Conservation (phyloP, 768 basidiomycete species). For the Agaricus bisporus region DNA sequence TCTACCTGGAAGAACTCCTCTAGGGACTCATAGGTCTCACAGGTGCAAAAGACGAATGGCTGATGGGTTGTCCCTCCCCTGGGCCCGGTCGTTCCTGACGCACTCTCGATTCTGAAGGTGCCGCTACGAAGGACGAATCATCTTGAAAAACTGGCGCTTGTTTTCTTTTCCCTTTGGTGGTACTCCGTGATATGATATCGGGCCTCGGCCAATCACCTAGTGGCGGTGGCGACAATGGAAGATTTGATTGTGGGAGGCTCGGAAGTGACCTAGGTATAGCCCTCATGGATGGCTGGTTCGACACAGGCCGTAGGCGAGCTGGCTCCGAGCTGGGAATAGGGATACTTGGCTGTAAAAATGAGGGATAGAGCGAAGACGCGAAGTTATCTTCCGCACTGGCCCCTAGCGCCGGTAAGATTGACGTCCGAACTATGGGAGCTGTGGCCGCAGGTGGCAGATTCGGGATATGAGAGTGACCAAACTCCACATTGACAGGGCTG, state of each 20-base stretch:
- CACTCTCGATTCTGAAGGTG: neutral
- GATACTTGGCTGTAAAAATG: constrained; percentile 16
- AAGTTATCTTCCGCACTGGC: constrained; percentile 1
- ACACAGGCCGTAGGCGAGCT: constrained; percentile 18
- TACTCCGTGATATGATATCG: constrained; percentile 29
- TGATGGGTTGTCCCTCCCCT: neutral
- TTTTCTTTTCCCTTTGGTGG: constrained; percentile 23
- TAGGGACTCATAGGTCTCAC: neutral
- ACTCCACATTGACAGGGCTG: constrained; percentile 17
- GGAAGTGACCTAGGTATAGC: constrained; percentile 8
- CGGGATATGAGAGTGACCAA: neutral
- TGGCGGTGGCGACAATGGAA: constrained; percentile 33
- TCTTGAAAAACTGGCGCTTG: constrained; percentile 1
- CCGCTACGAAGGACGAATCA: neutral
- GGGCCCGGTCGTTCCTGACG: neutral
- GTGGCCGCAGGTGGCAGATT: constrained; percentile 2
- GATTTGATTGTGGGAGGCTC: constrained; percentile 13
- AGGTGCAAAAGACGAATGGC: constrained; percentile 2
- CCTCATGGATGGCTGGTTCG: constrained; percentile 11
- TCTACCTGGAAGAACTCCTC: constrained; percentile 7
- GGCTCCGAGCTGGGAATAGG: constrained; percentile 19
- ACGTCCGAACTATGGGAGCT: neutral
- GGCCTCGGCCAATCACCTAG: constrained; percentile 51
- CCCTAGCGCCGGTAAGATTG: neutral
- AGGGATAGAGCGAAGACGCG: constrained; percentile 26